Conservation (phyloP, 768 basidiomycete species). For the Phylloporus arenicola region DNA sequence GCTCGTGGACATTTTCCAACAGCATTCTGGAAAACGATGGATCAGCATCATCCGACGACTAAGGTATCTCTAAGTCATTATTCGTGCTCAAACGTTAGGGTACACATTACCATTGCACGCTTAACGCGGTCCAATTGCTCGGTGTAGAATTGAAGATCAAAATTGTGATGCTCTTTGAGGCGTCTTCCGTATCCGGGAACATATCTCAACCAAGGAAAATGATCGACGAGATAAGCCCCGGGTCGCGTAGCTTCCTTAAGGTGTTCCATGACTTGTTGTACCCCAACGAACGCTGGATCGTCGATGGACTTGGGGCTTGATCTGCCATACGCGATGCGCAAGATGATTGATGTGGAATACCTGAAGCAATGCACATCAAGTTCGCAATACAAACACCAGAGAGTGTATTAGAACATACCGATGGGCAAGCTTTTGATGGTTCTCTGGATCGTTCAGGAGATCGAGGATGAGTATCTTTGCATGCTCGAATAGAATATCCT, state of each 20-base stretch:
- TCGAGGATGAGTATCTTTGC: constrained; percentile 22
- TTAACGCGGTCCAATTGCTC: constrained; percentile 42
- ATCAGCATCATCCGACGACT: constrained; percentile 1
- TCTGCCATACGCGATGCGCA: constrained; percentile 24
- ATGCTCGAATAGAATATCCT: constrained; percentile 38
- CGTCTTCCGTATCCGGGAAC: constrained; percentile 56
- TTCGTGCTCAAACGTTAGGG: background rate
- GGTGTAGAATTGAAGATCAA: constrained; percentile 49
- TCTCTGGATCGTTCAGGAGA: constrained; percentile 28
- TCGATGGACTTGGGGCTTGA: constrained; percentile 11
- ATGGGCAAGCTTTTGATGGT: constrained; percentile 30
- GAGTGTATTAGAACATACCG: constrained; percentile 34
- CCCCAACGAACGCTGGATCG: constrained; percentile 21
- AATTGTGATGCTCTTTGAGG: constrained; percentile 45
- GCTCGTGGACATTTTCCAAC: constrained; percentile 44
- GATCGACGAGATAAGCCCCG: constrained; percentile 33
- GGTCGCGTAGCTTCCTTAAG: constrained; percentile 29
- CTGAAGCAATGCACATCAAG: constrained; percentile 9
- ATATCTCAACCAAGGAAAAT: constrained; percentile 34
- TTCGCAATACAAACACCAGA: background rate
- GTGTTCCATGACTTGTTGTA: constrained; percentile 17
- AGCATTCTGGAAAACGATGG: constrained; percentile 49
- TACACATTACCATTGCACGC: constrained; percentile 35
- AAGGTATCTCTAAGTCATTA: background rate
- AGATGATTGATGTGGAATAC: constrained; percentile 22